phyloP scores from a whole-genome alignment of 2,329 filamentous ascomycete species.

The Dothideomycetidae sp. region DNA sequence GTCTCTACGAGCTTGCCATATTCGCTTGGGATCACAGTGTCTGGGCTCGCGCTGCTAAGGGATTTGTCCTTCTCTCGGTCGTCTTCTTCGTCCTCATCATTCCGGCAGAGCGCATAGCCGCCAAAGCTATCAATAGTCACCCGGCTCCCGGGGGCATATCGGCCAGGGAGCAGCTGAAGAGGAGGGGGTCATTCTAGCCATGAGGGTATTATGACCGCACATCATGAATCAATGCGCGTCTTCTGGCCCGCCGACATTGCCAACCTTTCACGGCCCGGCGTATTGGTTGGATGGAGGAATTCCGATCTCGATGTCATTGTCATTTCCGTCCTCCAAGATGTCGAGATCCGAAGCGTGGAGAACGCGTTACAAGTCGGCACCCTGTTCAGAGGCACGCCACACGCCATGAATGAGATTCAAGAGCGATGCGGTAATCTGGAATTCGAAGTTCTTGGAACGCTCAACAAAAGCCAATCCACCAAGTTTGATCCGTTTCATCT shows the following conservation, averaged over 20 bases:
- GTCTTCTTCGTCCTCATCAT: slow-evolving; percentile 75
- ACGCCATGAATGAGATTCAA: slow-evolving; percentile 67
- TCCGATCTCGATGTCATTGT: slow-evolving; percentile 83
- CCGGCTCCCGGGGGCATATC: slow-evolving; percentile 68
- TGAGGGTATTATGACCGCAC: slow-evolving; percentile 49
- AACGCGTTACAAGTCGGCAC: slow-evolving; percentile 72
- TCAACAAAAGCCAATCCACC: slow-evolving; percentile 46
- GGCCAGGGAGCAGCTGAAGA: slow-evolving; percentile 84
- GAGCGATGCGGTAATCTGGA: slow-evolving; percentile 68
- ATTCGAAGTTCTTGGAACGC: slow-evolving; percentile 73
- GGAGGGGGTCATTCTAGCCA: slow-evolving; percentile 78
- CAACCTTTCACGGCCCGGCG: slow-evolving; percentile 58
- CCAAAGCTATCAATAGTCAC: slow-evolving; percentile 61
- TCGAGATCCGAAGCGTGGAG: slow-evolving; percentile 80
- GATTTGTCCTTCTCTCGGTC: slow-evolving; percentile 65
- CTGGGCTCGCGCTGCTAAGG: slow-evolving; percentile 73
- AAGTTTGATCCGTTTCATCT: slow-evolving; percentile 54
- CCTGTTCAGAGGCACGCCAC: slow-evolving; percentile 66
- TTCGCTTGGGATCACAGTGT: slow-evolving; percentile 99
- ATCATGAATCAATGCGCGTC: slow-evolving; percentile 83
- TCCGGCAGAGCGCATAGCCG: slow-evolving; percentile 70
- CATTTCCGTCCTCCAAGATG: slow-evolving; percentile 75
- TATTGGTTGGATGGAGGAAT: slow-evolving; percentile 92
- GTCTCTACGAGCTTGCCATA: slow-evolving; percentile 88
- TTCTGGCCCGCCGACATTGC: slow-evolving; percentile 92